A percentile compares a stretch with the other conserved stretches of the same genome.
These are phyloP conservation scores for Vitis hybrid DNA, from an alignment of 177 flowering plant species.

Conservation along the genomic window DNA sequence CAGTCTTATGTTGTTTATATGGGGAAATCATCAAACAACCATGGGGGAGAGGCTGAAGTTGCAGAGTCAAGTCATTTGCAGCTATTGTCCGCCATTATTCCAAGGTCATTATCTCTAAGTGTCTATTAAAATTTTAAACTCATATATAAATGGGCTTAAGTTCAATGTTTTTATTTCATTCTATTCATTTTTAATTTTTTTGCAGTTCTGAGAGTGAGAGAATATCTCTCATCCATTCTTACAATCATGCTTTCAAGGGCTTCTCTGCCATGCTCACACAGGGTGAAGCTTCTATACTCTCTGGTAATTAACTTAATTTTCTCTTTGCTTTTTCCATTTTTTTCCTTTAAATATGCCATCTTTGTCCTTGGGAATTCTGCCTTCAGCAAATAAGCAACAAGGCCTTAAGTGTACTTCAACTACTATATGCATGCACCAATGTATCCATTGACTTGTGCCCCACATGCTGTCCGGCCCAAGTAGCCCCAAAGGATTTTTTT, in stretches of 20 bases:
- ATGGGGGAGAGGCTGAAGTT: conserved; percentile 23
- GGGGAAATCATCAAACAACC: conserved; percentile 53
- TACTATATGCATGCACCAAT: too few species aligned
- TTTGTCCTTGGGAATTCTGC: too few species aligned
- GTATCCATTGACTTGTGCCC: too few species aligned
- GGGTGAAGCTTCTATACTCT: conserved; percentile 59
- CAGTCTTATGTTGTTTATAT: conserved; percentile 80
- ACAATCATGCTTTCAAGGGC: conserved; percentile 70
- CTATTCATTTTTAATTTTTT: neutral
- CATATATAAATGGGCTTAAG: too few species aligned
- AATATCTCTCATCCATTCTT: conserved; percentile 50
- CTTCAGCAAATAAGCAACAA: too few species aligned
- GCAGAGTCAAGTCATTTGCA: conserved; percentile 47
- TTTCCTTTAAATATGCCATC: neutral
- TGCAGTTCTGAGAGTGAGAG: conserved; percentile 29
- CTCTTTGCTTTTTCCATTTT: neutral
- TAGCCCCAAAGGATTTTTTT: too few species aligned
- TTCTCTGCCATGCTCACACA: conserved; percentile 86
- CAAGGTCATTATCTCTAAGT: conserved; percentile 41
- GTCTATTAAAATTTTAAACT: neutral
- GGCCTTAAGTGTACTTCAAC: too few species aligned
- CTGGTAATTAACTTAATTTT: conserved; percentile 36
- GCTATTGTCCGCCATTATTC: conserved; percentile 56
- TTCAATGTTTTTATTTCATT: neutral
- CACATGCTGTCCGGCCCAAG: too few species aligned